phyloP scores from a whole-genome alignment of 192 early-diverging fungal species.

The Backusella luteola region DNA sequence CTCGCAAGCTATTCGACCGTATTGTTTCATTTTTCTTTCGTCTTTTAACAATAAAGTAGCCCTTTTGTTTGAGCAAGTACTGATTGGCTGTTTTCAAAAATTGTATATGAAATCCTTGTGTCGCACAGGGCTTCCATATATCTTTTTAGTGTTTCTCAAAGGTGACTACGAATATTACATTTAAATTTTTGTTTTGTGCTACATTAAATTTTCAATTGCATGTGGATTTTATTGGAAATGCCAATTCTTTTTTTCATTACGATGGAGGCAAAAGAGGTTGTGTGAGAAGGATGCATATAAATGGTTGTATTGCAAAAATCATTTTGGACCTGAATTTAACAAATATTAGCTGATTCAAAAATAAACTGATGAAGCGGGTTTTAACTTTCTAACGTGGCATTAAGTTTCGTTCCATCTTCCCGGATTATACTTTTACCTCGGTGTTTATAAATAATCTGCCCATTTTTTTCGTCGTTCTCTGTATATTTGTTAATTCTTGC shows the following conservation, averaged over 20 bases:
- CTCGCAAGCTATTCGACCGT: not conserved
- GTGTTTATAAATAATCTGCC: not conserved
- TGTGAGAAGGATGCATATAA: not conserved
- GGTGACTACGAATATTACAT: not conserved
- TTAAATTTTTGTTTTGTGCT: not conserved
- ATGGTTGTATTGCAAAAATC: not conserved
- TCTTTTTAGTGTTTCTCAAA: not conserved
- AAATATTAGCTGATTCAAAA: not conserved
- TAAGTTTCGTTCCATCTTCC: not conserved
- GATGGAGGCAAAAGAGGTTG: not conserved
- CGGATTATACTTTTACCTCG: not conserved
- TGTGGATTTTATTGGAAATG: not conserved
- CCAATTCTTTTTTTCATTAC: not conserved
- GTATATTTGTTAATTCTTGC: not conserved
- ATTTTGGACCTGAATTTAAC: not conserved
- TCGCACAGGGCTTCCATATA: not conserved
- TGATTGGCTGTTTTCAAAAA: not conserved
- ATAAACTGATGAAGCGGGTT: not conserved
- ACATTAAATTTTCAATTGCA: not conserved
- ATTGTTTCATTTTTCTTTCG: not conserved
- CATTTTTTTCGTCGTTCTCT: not conserved
- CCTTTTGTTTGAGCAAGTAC: not conserved
- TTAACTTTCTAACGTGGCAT: not conserved
- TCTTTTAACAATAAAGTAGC: not conserved
- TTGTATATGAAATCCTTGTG: not conserved